Evolutionary conservation across 768 basidiomycete genomes (phyloP), one percentile per base, ranked within the genome.

Genomic region (Podaxis sp.): DNA sequence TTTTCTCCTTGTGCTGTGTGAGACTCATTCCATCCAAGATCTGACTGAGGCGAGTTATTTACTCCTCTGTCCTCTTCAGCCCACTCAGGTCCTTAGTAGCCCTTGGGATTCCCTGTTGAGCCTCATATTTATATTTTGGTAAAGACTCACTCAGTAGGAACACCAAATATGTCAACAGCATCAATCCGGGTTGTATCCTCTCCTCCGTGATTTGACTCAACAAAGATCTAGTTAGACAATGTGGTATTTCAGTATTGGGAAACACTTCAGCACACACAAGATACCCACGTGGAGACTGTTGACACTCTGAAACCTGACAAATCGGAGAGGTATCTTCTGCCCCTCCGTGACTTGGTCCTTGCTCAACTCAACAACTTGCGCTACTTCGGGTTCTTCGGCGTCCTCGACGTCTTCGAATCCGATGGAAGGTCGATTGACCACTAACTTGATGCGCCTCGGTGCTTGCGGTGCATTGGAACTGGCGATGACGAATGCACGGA

Each of bases 251-350:
- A 75, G 85, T 66, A 65, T 27, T 22, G 49, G 19, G 12, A 3
- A 8, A 24, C 11, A 4, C 19, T 49, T 49, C 9, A 27, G 11
- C 24, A 19, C 22, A 11, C 24, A 24, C 24, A 25, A 2, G 13
- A 27, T 12, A 50, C 49, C 11, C 13, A 89, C 90, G 70, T 88
- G 86, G 27, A 92, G 71, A 53, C 80, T 83, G 62, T 82, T 88
- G 60, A 91, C 87, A 19, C 71, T 75, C 75, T 89, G 89, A 71
- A 93, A 91, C 36, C 87, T 78, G 15, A 91, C 90, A 67, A 80
- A 86, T 59, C 85, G 80, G 66, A 92, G 72, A 15, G 77, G 65
- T 47, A 90, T 76, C 49, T 71, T 77, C 22, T 78, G 80, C 27
- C 84, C 83, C 46, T 81, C 74, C 47, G 67, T 71, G 17, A 74